phyloP scores from a whole-genome alignment of 371 early-diverging fungal species.

The Syncephalastrum sp. region DNA sequence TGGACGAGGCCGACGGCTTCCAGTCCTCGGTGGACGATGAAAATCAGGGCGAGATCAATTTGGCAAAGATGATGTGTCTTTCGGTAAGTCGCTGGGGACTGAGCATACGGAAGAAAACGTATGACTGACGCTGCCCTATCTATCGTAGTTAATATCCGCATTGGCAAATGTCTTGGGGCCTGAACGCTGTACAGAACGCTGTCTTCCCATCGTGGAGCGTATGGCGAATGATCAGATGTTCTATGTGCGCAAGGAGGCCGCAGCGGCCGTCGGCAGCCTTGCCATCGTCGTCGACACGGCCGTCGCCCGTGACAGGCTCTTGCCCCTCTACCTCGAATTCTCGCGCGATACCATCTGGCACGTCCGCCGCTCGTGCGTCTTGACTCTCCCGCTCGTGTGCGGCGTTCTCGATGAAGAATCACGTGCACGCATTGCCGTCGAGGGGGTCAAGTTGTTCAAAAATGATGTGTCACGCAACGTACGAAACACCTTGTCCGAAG shows the following conservation, averaged over 20 bases:
- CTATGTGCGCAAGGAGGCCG: constrained; percentile 63
- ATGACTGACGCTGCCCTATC: background rate
- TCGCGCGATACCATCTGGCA: constrained; percentile 63
- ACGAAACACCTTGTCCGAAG: constrained; percentile 56
- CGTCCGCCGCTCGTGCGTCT: constrained; percentile 56
- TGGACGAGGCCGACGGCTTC: constrained; percentile 16
- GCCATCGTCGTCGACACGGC: constrained; percentile 39
- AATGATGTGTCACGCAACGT: constrained; percentile 61
- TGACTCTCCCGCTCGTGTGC: constrained; percentile 49
- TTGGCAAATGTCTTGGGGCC: constrained; percentile 46
- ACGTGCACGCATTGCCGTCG: constrained; percentile 37
- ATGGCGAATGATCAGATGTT: constrained; percentile 51
- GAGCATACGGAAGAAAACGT: background rate
- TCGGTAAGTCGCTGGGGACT: constrained; percentile 36
- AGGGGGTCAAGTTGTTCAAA: constrained; percentile 47
- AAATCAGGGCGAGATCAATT: constrained; percentile 52
- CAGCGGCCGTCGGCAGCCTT: constrained; percentile 50
- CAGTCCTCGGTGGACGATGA: constrained; percentile 22
- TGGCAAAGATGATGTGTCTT: constrained; percentile 60
- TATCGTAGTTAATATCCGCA: constrained; percentile 49
- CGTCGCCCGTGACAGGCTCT: constrained; percentile 46
- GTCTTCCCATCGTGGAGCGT: constrained; percentile 54
- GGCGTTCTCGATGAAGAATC: constrained; percentile 44
- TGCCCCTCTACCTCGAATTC: constrained; percentile 52
- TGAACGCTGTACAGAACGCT: constrained; percentile 43